Evolutionary conservation across 1,284 basidiomycete genomes (phyloP).

Genomic region (Rhodotorula sp.): DNA sequence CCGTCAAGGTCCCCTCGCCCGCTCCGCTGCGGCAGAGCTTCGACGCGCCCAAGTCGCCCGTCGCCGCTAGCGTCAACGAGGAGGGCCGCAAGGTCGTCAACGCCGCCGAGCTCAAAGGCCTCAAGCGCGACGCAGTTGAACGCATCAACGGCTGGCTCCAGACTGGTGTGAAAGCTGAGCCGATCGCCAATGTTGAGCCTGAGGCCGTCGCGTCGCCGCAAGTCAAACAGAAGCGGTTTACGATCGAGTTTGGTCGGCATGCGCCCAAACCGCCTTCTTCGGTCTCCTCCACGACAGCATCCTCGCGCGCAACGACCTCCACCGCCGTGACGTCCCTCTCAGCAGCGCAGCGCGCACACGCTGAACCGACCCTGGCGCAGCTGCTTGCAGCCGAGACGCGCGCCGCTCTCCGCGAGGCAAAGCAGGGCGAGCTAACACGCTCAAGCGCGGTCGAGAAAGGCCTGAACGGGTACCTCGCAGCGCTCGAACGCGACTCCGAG

Average conservation of each 20-base stretch:
- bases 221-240: not conserved
- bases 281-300: not conserved
- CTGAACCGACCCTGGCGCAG: constrained; percentile 11
- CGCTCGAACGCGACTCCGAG: constrained; percentile 13
- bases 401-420: not conserved
- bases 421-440: not conserved
- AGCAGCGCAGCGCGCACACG: not conserved
- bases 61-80: not conserved
- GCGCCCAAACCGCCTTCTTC: constrained; percentile 18
- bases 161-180: not conserved
- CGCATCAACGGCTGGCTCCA: constrained; percentile 30
- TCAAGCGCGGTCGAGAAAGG: constrained; percentile 14
- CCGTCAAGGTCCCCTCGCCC: not conserved
- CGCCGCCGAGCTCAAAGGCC: constrained; percentile 18
- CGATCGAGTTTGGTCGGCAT: constrained; percentile 16
- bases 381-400: constrained; percentile 24
- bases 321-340: not conserved
- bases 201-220: not conserved
- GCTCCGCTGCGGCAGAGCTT: not conserved
- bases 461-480: constrained; percentile 14
- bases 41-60: not conserved
- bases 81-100: constrained; percentile 36
- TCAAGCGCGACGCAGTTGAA: constrained; percentile 27
- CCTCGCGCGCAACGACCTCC: not conserved
- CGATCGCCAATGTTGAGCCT: not conserved